Conservation (phyloP, 805 yeast genomes). For the Candida oleophila region DNA sequence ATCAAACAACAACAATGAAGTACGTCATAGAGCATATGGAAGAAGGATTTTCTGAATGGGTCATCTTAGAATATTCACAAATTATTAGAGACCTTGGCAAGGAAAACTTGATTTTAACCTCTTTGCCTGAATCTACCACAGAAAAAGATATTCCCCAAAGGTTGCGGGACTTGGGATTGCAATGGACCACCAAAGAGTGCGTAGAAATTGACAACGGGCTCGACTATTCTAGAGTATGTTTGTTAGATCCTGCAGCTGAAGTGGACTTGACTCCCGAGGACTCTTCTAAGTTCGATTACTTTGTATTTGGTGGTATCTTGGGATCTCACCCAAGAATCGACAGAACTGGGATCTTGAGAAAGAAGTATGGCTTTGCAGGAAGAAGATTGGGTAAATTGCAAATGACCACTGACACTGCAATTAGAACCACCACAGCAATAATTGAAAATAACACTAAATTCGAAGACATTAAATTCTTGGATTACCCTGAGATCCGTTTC, state of each 20-base stretch:
- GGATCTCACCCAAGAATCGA: slow-evolving; percentile 95
- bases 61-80: slow-evolving; percentile 77
- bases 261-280: slow-evolving; percentile 75
- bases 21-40: slow-evolving; percentile 98
- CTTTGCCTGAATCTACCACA: slow-evolving; percentile 65
- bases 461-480: slow-evolving; percentile 79
- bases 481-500: slow-evolving; percentile 91
- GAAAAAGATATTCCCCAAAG: slow-evolving; percentile 61
- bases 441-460: slow-evolving; percentile 57
- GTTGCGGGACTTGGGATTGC: slow-evolving; percentile 60
- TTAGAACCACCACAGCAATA: slow-evolving; percentile 83
- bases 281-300: slow-evolving; percentile 66
- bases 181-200: slow-evolving; percentile 80
- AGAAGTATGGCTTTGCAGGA: slow-evolving; percentile 80
- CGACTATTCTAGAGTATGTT: slow-evolving; percentile 58
- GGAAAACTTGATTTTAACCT: slow-evolving; percentile 71
- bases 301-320: slow-evolving; percentile 93
- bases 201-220: slow-evolving; percentile 48
- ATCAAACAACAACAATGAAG: slow-evolving; percentile 52
- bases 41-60: slow-evolving; percentile 96
- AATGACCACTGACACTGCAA: slow-evolving; percentile 98
- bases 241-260: slow-evolving; percentile 86
- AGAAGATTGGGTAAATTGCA: slow-evolving; percentile 84
- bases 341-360: slow-evolving; percentile 84
- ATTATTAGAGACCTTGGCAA: slow-evolving; percentile 82